These are phyloP conservation scores for Dimargaris xerosporica DNA, from an alignment of 192 early-diverging fungal genomes.

Conservation along the genomic window DNA sequence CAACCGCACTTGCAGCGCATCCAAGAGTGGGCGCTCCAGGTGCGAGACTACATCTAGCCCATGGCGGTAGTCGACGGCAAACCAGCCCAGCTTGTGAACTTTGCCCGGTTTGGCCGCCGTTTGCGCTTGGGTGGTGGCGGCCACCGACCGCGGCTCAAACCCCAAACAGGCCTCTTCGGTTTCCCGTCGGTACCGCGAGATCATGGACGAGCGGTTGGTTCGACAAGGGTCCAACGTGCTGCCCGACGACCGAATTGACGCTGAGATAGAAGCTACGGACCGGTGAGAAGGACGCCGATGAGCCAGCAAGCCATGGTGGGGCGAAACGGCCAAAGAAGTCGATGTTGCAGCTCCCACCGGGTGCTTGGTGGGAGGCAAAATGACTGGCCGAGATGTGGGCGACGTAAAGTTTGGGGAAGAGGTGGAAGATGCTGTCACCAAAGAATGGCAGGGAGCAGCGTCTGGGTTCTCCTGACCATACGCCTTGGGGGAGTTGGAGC, in stretches of 20 bases:
- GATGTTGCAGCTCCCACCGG: not conserved
- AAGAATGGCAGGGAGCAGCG: no score
- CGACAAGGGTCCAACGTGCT: not conserved
- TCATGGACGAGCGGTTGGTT: conserved; percentile 1
- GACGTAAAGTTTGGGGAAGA: not conserved
- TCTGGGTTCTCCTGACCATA: no score
- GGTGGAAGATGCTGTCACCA: no score
- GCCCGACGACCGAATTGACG: not conserved
- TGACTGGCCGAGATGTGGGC: not conserved
- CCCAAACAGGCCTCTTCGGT: conserved; percentile 4
- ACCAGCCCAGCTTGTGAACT: not conserved
- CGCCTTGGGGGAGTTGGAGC: no score
- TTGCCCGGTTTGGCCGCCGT: not conserved
- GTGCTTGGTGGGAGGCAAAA: not conserved
- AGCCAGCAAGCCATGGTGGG: not conserved
- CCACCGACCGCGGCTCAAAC: conserved; percentile 1
- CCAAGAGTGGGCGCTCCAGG: not conserved
- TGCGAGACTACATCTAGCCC: not conserved
- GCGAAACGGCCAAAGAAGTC: not conserved
- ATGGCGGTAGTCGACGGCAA: conserved; percentile 5
- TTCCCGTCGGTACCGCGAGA: not conserved
- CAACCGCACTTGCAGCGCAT: conserved; percentile 3
- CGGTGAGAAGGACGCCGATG: not conserved
- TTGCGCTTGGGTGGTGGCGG: not conserved
- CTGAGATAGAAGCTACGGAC: not conserved